Base-by-base conservation (phyloP, 2,329 filamentous ascomycete species). In the Fusarium devonianum region DNA sequence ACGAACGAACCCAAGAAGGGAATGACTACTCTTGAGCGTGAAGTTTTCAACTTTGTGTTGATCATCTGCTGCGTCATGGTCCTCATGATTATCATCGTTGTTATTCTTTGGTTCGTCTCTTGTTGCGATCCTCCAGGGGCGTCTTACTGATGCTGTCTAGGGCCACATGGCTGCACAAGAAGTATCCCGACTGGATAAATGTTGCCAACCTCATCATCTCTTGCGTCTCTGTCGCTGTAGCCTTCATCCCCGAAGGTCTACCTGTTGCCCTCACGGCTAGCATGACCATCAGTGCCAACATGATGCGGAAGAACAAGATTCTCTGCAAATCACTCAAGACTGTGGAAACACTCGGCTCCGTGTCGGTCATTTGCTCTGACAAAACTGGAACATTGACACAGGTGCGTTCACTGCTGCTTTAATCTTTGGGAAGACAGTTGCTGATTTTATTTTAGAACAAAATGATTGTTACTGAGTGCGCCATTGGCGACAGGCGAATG, bases 321-420 rank as follows among this genome's bases (percentile, higher is more conserved):
- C 78, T 92, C 7, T 91, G 88, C 82, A 92, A 92, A 72, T 89
- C 86, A 0, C 76, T 92, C 35, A 89, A 89, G 71, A 91, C 88
- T 0, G 87, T 90, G 0, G 88, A 91, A 70, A 91, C 88, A 0
- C 78, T 91, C 1, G 88, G 88, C 1, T 79, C 85, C 0, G 87
- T 90, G 1, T 88, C 85, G 1, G 82, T 89, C 7, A 85, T 92
- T 29, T 90, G 88, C 67, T 89, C 86, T 0, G 88, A 91, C 67
- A 91, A 91, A 74, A 91, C 88, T 0, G 88, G 88, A 4, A 89
- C 86, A 0, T 72, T 89, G 46, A 89, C 86, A 10, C 70, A 74
- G 75, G 80, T 69, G 67, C 59, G 70, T 56, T 36, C 5, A 33
- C 35, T 16, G 25, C 11, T 13, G 8, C 4, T 21, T 35, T 9